Base-by-base conservation (phyloP, 257 asterid species). In the Solanum peruvianum region DNA sequence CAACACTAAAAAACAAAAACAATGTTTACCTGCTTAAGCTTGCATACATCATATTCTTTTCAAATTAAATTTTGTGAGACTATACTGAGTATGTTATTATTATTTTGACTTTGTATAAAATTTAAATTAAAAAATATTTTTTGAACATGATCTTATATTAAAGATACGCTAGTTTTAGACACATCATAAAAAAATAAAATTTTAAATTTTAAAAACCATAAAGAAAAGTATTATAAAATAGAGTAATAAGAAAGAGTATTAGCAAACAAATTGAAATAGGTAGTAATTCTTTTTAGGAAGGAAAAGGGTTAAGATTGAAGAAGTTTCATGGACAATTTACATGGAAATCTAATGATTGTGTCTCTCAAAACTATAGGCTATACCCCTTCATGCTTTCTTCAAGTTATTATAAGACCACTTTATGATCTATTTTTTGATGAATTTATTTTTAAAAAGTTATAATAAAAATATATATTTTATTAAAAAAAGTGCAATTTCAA, bases 311-410 rank as follows among this genome's bases (percentile, higher is more conserved):
- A 64, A 1, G 15, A 64, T 5, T 20, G 21, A 25, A 62, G 47
- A 69, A n/a, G 66, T 41, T 42, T 29, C 29, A 73, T 71, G 9
- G 60, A 87, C 14, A 37, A 41, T 72, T 83, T 87, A 25, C 80
- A 73, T 21, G 62, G 35, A 49, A 81, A 81, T 18, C 44, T 60
- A 77, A 89, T 89, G 84, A 86, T 84, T 82, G 60, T 81, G 86
- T 33, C 73, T 16, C 31, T 62, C 83, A 80, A 39, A 84, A 39
- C 69, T 25, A 76, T 35, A 18, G 67, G n/a, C 86, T 71, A 27
- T 41, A 52, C 31, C 37, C 27, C 62, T 80, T 80, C 85, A 47
- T 29, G 85, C 44, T 80, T 47, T 47, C 11, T 29, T 80, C 67
- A 0, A 47, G 85, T 44, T 44, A 13, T 39, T 20, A 31, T 69